phyloP scores from a whole-genome alignment of 345 rosid genomes.

The Sonneratia caseolaris region DNA sequence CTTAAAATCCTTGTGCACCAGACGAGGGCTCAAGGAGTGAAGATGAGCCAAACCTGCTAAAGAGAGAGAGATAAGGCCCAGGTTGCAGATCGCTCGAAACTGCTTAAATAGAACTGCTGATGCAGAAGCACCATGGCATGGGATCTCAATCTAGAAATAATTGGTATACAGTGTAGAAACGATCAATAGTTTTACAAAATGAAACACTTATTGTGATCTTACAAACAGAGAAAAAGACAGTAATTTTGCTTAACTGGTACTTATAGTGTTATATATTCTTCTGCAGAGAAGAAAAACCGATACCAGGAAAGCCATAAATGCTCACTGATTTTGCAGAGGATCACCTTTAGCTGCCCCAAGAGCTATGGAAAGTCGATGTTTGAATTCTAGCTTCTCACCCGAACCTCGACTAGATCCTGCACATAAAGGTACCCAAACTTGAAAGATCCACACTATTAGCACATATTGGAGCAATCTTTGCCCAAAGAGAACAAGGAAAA shows the following conservation, averaged over 20 bases:
- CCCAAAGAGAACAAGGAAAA: neutral
- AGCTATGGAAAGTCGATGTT: constrained; percentile 76
- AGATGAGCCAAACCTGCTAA: constrained; percentile 83
- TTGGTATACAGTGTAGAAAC: neutral
- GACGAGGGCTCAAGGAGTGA: constrained; percentile 69
- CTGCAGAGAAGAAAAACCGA: constrained; percentile 37
- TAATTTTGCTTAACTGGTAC: neutral
- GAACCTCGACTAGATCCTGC: constrained; percentile 61
- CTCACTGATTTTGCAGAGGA: constrained; percentile 75
- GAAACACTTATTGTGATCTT: neutral
- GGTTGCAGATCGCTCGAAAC: neutral
- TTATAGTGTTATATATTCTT: constrained; percentile 4
- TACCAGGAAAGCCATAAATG: constrained; percentile 70
- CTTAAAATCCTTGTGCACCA: constrained; percentile 84
- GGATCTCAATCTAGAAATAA: neutral
- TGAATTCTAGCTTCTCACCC: constrained; percentile 81
- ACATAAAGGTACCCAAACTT: constrained; percentile 10
- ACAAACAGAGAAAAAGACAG: neutral
- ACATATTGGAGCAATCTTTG: neutral
- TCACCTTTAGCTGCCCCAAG: constrained; percentile 98
- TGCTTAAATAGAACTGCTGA: neutral
- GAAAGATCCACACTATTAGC: neutral
- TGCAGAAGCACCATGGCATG: neutral
- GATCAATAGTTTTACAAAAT: neutral
- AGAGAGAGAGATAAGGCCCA: neutral